Evolutionary conservation across 495 filamentous ascomycete species (phyloP).

Genomic region (Clohesyomyces aquaticus): DNA sequence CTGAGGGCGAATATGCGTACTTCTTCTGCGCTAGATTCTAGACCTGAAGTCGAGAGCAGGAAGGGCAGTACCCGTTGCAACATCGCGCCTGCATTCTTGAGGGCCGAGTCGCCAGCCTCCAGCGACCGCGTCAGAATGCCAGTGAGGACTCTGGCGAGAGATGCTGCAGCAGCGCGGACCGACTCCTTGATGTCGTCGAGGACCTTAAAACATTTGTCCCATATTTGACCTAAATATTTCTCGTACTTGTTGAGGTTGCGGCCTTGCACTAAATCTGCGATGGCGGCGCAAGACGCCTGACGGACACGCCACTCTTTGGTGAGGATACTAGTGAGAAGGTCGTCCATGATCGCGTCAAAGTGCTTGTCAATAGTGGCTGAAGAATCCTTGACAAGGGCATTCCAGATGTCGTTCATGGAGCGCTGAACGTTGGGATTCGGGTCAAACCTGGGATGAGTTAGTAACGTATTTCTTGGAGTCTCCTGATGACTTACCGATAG

Average conservation of each 20-base stretch:
- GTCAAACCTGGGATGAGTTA: constrained; percentile 62
- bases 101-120: constrained; percentile 74
- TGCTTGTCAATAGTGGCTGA: constrained; percentile 70
- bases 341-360: constrained; percentile 83
- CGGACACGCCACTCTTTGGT: constrained; percentile 91
- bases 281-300: constrained; percentile 87
- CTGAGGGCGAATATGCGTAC: constrained; percentile 67
- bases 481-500: constrained; percentile 58
- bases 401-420: constrained; percentile 98
- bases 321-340: constrained; percentile 81
- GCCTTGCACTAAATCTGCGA: constrained; percentile 82
- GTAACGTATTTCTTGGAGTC: neutral
- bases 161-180: constrained; percentile 77
- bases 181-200: constrained; percentile 94
- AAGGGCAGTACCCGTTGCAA: constrained; percentile 85
- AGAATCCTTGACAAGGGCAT: constrained; percentile 83
- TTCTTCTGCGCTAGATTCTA: constrained; percentile 84
- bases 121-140: constrained; percentile 80
- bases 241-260: constrained; percentile 76
- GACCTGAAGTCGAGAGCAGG: constrained; percentile 81
- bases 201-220: constrained; percentile 78
- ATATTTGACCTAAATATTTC: constrained; percentile 81
- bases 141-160: constrained; percentile 79
- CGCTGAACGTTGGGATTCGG: constrained; percentile 88
- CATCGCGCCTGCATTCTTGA: constrained; percentile 71